phyloP scores from a whole-genome alignment of 2,329 filamentous ascomycete species.

The Ophiostoma tasmaniense region DNA sequence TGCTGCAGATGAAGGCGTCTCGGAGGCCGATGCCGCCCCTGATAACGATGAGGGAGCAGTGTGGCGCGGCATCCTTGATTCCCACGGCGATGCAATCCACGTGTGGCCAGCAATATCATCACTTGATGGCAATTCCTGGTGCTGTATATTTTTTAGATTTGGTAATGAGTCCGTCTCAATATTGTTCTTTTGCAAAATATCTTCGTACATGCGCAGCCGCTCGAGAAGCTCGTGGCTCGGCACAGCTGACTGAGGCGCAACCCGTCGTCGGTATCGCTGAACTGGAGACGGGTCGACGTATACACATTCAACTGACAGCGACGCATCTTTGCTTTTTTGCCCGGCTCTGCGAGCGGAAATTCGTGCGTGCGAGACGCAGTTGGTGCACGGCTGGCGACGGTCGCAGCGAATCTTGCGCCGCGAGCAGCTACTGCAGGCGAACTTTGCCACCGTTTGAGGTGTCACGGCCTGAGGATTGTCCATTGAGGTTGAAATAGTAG shows the following conservation, averaged over 20 bases:
- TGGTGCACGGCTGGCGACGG: constrained; percentile 18
- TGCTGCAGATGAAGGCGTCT: not conserved
- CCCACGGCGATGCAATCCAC: not conserved
- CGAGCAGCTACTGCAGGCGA: constrained; percentile 19
- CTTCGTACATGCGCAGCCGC: not conserved
- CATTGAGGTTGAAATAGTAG: not conserved
- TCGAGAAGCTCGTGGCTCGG: not conserved
- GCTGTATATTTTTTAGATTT: too few species aligned
- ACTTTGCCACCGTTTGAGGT: not conserved
- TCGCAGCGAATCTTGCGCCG: constrained; percentile 22
- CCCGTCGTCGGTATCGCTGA: not conserved
- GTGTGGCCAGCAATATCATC: not conserved
- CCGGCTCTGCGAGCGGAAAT: not conserved
- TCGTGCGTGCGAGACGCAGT: constrained; percentile 18
- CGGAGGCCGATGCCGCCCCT: not conserved
- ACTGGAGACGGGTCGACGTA: not conserved
- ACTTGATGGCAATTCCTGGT: not conserved
- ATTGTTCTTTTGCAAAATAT: not conserved
- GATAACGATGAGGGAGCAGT: not conserved
- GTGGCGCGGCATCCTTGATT: not conserved
- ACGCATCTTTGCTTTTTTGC: not conserved
- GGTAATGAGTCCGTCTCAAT: not conserved
- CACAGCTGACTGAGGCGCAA: too few species aligned
- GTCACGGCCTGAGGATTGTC: not conserved
- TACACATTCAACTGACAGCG: not conserved